Base-by-base conservation (phyloP, 495 filamentous ascomycete genomes). In the Sordaria brevicollis region DNA sequence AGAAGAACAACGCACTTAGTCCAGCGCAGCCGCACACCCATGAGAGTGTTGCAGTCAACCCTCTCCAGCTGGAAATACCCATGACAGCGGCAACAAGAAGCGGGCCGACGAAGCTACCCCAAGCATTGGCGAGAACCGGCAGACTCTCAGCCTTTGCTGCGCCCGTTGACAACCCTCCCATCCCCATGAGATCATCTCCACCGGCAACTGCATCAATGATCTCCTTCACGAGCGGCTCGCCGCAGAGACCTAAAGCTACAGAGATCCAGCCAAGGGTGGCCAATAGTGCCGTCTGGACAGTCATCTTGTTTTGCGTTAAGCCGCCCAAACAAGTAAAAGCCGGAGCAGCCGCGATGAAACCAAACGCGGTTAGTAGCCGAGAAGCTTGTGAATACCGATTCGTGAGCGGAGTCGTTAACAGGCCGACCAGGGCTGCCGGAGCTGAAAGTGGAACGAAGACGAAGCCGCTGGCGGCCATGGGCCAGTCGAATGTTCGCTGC, bases 31-130 rank as follows among this genome's bases (percentile, higher is more conserved):
- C 72, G 5, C 69, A 67, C 31, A 76, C 35, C 2, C 65, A 29
- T 5, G 67, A 72, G 33, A 79, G 35, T 4, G 70, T 68, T 39
- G 36, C 71, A 41, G 54, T 68, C 72, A 77, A 67, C 5, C 66
- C 68, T 35, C 72, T 37, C 76, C 76, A 79, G 1, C 73, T 71
- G 57, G 68, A 75, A 38, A 72, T 35, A 68, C 69, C 74, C 37
- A 36, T 69, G 35, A 74, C 43, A 29, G 49, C 54, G 25, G 73
- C 75, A 6, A 71, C 74, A 19, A 79, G 25, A 1, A 79, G 65
- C 1, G 77, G 77, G 5, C 77, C 77, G 35, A 71, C 69, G n/a
- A 79, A 66, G 33, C 41, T 73, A 19, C 77, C 77, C 77, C 76
- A 79, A 5, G 76, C 74, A 25, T 62, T 68, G 29, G 74, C 73